Evolutionary conservation across 2,329 filamentous ascomycete genomes (phyloP).

Genomic region (Geosmithia putterillii): DNA sequence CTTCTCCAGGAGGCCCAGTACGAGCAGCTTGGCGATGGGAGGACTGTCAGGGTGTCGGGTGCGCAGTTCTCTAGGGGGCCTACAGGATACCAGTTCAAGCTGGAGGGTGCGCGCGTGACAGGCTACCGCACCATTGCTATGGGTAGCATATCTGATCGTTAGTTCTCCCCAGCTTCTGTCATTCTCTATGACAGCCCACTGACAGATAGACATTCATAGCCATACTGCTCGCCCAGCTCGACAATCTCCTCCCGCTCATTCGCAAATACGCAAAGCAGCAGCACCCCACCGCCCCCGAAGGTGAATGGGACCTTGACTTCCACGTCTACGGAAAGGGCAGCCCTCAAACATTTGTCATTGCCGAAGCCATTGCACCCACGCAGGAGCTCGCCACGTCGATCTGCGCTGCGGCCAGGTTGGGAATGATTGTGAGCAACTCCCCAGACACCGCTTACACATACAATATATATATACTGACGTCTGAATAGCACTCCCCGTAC

Average conservation of each 20-base stretch:
- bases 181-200: not conserved
- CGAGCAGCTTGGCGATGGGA: constrained; percentile 9
- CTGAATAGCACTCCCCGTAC: constrained; percentile 33
- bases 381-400: constrained; percentile 28
- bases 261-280: constrained; percentile 3
- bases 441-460: constrained; percentile 10
- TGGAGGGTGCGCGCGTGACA: constrained; percentile 27
- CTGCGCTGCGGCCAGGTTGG: constrained; percentile 13
- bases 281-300: constrained; percentile 2
- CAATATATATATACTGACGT: not conserved
- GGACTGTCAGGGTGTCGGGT: constrained; percentile 1
- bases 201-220: not conserved
- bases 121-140: constrained; percentile 31
- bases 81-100: constrained; percentile 35
- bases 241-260: constrained; percentile 14
- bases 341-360: constrained; percentile 23
- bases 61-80: too few species aligned
- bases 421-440: constrained; percentile 16
- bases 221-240: constrained; percentile 22
- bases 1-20: constrained; percentile 21
- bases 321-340: constrained; percentile 24
- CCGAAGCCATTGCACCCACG: constrained; percentile 29
- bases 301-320: constrained; percentile 13
- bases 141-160: constrained; percentile 12
- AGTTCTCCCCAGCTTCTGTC: not conserved